Percentiles rank a stretch among this genome's conserved stretches.
Conservation (phyloP, 2,329 filamentous ascomycete genomes). For the Remersonia thermophila region DNA sequence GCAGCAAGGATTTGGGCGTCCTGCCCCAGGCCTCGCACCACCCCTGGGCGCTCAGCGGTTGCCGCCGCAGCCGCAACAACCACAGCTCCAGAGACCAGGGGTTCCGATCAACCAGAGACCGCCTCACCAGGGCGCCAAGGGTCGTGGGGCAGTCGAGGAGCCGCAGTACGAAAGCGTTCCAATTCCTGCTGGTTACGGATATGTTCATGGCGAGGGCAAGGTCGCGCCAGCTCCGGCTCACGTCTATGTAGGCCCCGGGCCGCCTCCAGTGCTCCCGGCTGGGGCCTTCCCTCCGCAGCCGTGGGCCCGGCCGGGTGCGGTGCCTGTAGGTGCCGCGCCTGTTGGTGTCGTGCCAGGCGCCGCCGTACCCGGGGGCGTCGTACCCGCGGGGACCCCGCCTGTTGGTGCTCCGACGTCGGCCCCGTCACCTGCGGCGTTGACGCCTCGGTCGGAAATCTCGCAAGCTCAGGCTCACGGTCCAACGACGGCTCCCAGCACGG, state of each 20-base stretch:
- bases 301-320: constrained; percentile 4
- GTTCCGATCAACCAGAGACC: constrained; percentile 5
- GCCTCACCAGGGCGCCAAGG: background rate
- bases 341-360: constrained; percentile 2
- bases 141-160: constrained; percentile 6
- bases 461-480: constrained; percentile 3
- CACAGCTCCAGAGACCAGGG: background rate
- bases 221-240: constrained; percentile 14
- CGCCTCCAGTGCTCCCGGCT: constrained; percentile 4
- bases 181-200: constrained; percentile 18
- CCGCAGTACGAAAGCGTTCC: constrained; percentile 18
- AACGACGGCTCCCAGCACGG: background rate
- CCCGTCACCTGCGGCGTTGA: background rate
- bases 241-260: constrained; percentile 11
- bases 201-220: constrained; percentile 16
- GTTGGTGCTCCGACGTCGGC: background rate
- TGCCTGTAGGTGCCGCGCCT: background rate
- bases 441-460: background rate
- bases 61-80: constrained; percentile 3
- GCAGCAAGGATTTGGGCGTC: constrained; percentile 4
- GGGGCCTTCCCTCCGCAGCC: constrained; percentile 9
- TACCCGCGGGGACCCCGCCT: too few species aligned
- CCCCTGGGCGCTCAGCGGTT: constrained; percentile 4
- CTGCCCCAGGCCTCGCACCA: background rate
- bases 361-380: too few species aligned